Percentiles rank a stretch among this genome's conserved stretches.
These are phyloP conservation scores for Chondrostereum purpureum DNA, from an alignment of 1,284 basidiomycete species.

Conservation along the genomic window DNA sequence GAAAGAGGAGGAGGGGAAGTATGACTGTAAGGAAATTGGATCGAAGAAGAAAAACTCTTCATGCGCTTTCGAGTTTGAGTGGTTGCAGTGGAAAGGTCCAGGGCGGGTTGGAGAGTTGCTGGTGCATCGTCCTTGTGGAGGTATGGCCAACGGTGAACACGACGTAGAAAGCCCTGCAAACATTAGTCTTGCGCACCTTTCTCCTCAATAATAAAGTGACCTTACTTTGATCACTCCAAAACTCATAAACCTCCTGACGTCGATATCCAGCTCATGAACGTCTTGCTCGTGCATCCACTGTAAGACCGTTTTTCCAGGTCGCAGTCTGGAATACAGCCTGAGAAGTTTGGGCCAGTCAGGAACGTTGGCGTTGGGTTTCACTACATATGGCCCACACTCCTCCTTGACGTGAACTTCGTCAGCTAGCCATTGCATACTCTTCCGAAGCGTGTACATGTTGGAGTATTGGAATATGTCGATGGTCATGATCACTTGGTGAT, in stretches of 20 bases:
- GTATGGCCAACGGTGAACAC: constrained; percentile 91
- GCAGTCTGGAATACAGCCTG: constrained; percentile 82
- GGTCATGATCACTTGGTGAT: constrained; percentile 94
- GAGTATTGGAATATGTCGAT: constrained; percentile 96
- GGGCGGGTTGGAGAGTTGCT: constrained; percentile 24
- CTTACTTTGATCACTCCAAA: constrained; percentile 95
- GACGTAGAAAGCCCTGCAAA: constrained; percentile 80
- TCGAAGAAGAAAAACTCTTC: constrained; percentile 28
- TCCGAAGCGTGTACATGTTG: constrained; percentile 93
- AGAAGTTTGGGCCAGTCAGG: constrained; percentile 82
- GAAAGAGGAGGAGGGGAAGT: constrained; percentile 19
- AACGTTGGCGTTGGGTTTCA: constrained; percentile 54
- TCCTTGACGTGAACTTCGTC: constrained; percentile 76
- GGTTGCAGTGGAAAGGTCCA: constrained; percentile 5
- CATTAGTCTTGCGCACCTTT: constrained; percentile 2
- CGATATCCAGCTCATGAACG: constrained; percentile 72
- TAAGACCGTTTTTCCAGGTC: constrained; percentile 76
- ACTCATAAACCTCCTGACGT: constrained; percentile 90
- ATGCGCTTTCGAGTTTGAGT: not conserved
- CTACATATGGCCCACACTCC: constrained; percentile 89
- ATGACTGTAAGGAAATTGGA: constrained; percentile 17
- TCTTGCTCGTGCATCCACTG: constrained; percentile 86
- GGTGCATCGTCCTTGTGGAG: constrained; percentile 38
- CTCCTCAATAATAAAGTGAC: not conserved
- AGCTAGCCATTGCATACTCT: constrained; percentile 79